Evolutionary conservation across 2,329 filamentous ascomycete genomes (phyloP), one percentile per base, ranked within the genome.

Genomic region (Aspergillus uvarum): DNA sequence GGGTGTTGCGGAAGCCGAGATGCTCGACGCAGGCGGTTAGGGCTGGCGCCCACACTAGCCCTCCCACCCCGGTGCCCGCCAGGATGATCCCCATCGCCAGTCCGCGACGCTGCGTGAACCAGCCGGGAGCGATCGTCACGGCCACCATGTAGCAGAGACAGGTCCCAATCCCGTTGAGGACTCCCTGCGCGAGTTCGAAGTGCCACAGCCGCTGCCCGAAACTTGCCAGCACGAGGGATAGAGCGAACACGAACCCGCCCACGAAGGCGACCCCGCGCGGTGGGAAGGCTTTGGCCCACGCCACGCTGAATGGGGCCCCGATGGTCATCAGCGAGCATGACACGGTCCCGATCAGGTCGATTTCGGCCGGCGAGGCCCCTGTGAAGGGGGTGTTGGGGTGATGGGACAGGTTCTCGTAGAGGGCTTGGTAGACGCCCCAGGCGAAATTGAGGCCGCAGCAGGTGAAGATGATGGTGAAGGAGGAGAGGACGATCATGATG

Each of bases 401-500:
- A 5, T 65, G 60, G 5, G 72, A 63, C 63, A 77, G 67, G 4
- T 68, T 66, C 51, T 77, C 74, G 42, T 77, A 78, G 0, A 77
- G 67, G 5, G 71, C 75, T 66, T 78, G 75, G 50, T 76, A 78
- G 42, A 79, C 72, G 32, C 76, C 76, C 47, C 77, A 78, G 10
- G 73, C 69, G 56, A 79, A 79, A 50, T 72, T 74, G 21, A 77
- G 69, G 22, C 74, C 75, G 51, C 74, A 76, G 51, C 67, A 68
- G 35, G 71, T 76, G 50, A 76, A 74, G 11, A 72, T 70, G 8
- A 76, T 42, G 22, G 47, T 38, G 31, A 57, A 57, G 4, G 52
- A 47, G 22, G 52, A 42, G 1, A n/a, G 32, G 5, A 47, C 38
- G 16, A 54, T 54, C n/a, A 47, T 22, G 22, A 26, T 10, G 52